Evolutionary conservation across 257 asterid genomes (phyloP).

Genomic region (Solanum ossicruentum): DNA sequence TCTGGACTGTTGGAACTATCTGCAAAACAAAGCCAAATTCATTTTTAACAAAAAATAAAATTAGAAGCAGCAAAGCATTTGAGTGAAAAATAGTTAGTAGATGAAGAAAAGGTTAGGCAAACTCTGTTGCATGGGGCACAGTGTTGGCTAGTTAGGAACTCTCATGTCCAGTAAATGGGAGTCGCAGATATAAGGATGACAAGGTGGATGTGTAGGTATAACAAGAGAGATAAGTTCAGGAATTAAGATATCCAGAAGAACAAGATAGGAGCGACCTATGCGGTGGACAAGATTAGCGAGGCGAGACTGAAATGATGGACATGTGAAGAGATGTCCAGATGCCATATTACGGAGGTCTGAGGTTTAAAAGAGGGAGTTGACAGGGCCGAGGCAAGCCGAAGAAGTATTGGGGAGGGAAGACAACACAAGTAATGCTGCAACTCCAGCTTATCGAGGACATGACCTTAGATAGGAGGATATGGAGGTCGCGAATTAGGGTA

Average conservation of each 20-base stretch:
- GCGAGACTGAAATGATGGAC: background rate
- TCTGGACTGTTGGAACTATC: slow-evolving; percentile 70
- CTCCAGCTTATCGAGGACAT: background rate
- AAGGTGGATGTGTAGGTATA: background rate
- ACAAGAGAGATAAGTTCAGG: background rate
- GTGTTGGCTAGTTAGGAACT: background rate
- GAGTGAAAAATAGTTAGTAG: background rate
- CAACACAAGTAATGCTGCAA: background rate
- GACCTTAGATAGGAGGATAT: background rate
- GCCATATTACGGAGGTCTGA: background rate
- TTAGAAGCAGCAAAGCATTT: background rate
- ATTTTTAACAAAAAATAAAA: background rate
- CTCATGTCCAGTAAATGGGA: background rate
- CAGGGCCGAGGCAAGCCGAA: background rate
- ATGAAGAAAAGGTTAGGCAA: background rate
- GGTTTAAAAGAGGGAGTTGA: background rate
- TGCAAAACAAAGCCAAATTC: slow-evolving; percentile 16
- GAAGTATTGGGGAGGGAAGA: background rate
- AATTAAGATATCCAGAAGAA: background rate
- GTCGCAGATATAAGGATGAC: background rate
- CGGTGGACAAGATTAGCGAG: background rate
- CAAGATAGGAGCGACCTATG: no score
- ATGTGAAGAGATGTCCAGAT: background rate
- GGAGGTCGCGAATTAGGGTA: background rate
- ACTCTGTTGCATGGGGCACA: background rate